These are phyloP conservation scores for Podaxis rugospora DNA, from an alignment of 768 basidiomycete species.

Conservation along the genomic window DNA sequence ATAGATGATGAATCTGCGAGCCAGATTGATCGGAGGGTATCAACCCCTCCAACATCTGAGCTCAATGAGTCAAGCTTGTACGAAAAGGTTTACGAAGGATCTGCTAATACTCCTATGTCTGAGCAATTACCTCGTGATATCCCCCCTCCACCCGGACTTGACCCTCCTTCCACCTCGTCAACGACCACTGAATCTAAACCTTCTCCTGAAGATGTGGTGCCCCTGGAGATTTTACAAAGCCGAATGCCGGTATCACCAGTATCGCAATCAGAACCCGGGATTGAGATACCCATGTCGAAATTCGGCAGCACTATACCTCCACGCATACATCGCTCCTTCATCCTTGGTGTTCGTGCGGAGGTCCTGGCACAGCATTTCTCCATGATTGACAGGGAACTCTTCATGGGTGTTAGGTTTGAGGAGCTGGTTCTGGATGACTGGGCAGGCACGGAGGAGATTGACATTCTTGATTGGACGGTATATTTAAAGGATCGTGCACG, in stretches of 20 bases:
- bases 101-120: conserved; percentile 29
- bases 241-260: conserved; percentile 33
- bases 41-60: conserved; percentile 12
- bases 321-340: conserved; percentile 65
- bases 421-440: conserved; percentile 78
- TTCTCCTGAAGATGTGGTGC: conserved; percentile 56
- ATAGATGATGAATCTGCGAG: conserved; percentile 16
- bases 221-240: conserved; percentile 61
- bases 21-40: conserved; percentile 12
- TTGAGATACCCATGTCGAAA: conserved; percentile 24
- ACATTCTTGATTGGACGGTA: conserved; percentile 79
- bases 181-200: conserved; percentile 38
- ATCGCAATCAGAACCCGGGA: conserved; percentile 14
- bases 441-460: conserved; percentile 56
- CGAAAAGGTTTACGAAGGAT: conserved; percentile 5
- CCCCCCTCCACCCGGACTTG: conserved; percentile 21
- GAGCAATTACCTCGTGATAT: conserved; percentile 25
- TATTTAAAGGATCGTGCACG: conserved; percentile 73
- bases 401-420: conserved; percentile 81
- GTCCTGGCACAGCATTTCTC: conserved; percentile 73
- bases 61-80: conserved; percentile 10
- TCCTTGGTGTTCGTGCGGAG: conserved; percentile 58
- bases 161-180: conserved; percentile 25
- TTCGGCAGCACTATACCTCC: conserved; percentile 30
- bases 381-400: conserved; percentile 86